These are phyloP conservation scores for Parascedosporium putredinis DNA, from an alignment of 2,329 filamentous ascomycete genomes.

Conservation along the genomic window DNA sequence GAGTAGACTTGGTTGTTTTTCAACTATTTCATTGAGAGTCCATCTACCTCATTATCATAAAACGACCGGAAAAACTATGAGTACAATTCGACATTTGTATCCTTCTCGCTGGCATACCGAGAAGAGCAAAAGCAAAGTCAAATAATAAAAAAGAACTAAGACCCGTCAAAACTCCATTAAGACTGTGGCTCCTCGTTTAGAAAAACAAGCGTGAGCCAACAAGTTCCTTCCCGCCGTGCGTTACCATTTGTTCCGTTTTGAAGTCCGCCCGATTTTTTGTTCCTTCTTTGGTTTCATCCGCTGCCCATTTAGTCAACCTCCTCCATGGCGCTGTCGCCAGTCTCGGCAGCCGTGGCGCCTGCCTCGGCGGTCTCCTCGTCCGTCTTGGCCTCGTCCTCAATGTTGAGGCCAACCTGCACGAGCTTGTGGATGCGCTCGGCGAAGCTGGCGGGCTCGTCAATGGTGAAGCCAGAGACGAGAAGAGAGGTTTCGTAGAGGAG, in stretches of 20 bases:
- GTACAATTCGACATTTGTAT: conserved; percentile 5
- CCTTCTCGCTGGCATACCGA: too few relatives aligned
- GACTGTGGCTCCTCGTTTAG: too few relatives aligned
- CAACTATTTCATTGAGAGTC: not conserved
- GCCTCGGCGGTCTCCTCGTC: conserved; percentile 47
- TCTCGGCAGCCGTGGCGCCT: conserved; percentile 47
- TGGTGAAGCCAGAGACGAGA: conserved; percentile 97
- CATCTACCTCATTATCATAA: conserved; percentile 9
- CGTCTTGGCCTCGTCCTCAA: conserved; percentile 79
- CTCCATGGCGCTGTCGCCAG: conserved; percentile 95
- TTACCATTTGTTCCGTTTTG: too few relatives aligned
- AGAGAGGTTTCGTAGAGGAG: conserved; percentile 98
- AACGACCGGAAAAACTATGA: conserved; percentile 4
- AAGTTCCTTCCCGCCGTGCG: too few relatives aligned
- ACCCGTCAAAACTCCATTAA: too few relatives aligned
- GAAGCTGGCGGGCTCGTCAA: conserved; percentile 95
- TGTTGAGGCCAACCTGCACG: conserved; percentile 92
- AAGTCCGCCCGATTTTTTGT: conserved; percentile 1
- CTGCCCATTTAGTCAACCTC: conserved; percentile 77
- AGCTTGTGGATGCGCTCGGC: conserved; percentile 99
- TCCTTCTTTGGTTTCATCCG: not conserved
- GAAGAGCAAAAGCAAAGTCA: too few relatives aligned
- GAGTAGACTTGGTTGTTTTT: too few relatives aligned
- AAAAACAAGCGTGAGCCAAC: too few relatives aligned
- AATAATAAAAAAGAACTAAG: too few relatives aligned